Conservation (phyloP, 1,284 basidiomycete species). For the Trichosporon coremiiforme region DNA sequence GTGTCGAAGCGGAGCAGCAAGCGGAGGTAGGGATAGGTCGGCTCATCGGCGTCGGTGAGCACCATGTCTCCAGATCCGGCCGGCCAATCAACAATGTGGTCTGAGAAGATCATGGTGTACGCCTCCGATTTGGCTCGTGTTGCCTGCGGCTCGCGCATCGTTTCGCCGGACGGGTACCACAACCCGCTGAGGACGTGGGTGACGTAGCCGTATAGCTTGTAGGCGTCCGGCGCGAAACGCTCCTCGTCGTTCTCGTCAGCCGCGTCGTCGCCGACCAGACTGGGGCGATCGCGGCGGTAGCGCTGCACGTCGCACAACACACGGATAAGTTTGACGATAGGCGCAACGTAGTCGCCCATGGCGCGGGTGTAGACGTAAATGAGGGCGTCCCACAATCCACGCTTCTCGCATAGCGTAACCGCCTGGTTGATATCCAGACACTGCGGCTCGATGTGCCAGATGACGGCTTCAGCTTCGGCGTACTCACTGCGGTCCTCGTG, state of each 20-base stretch:
- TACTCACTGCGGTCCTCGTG: constrained; percentile 74
- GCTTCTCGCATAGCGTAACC: constrained; percentile 77
- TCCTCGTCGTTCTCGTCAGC: constrained; percentile 59
- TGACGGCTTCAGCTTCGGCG: constrained; percentile 79
- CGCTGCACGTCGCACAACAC: constrained; percentile 72
- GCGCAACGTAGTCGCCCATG: constrained; percentile 83
- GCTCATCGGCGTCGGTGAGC: constrained; percentile 61
- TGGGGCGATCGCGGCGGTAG: constrained; percentile 53
- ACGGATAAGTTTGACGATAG: constrained; percentile 78
- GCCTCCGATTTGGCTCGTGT: constrained; percentile 69
- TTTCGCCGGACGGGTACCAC: constrained; percentile 80
- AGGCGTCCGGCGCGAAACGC: constrained; percentile 70
- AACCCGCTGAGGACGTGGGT: constrained; percentile 80
- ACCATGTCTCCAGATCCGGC: constrained; percentile 36
- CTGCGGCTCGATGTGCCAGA: constrained; percentile 92
- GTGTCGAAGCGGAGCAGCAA: constrained; percentile 85
- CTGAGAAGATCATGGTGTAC: constrained; percentile 81
- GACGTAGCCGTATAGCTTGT: constrained; percentile 93
- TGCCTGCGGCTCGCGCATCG: constrained; percentile 67
- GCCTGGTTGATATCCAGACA: constrained; percentile 94
- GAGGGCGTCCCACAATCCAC: constrained; percentile 87
- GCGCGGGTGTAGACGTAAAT: constrained; percentile 91
- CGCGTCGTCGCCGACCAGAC: constrained; percentile 37
- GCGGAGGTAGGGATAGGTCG: constrained; percentile 85
- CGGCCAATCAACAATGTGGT: constrained; percentile 78